Conservation (phyloP, 2,329 filamentous ascomycete genomes). For the Ascocoryne sarcoides region DNA sequence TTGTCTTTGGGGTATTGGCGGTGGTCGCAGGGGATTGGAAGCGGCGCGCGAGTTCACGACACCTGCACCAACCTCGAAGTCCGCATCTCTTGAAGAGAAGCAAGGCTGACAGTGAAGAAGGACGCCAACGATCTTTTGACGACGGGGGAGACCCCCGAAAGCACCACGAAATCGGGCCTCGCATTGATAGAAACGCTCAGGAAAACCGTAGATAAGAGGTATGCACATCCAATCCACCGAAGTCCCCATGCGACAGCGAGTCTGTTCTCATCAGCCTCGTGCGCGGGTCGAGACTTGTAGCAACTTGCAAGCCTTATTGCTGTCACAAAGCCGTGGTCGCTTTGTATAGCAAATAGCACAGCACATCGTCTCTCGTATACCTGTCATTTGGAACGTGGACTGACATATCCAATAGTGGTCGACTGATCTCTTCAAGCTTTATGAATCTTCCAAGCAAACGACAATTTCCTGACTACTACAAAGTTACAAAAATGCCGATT, state of each 20-base stretch:
- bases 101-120: conserved; percentile 26
- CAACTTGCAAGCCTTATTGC: conserved; percentile 6
- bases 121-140: conserved; percentile 18
- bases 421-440: conserved; percentile 66
- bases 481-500: conserved; percentile 67
- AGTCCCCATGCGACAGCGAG: conserved; percentile 6
- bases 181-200: conserved; percentile 68
- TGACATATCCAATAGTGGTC: conserved; percentile 44
- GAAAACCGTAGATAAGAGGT: conserved; percentile 75
- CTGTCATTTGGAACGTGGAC: no score
- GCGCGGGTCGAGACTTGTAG: conserved; percentile 3
- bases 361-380: neutral
- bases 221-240: conserved; percentile 28
- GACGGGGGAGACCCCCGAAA: conserved; percentile 50
- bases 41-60: conserved; percentile 15
- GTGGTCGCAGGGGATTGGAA: conserved; percentile 18
- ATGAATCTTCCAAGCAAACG: conserved; percentile 58
- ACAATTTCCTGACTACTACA: conserved; percentile 67
- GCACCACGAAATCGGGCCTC: conserved; percentile 62
- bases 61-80: conserved; percentile 12
- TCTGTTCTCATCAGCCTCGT: conserved; percentile 9
- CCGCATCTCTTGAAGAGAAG: conserved; percentile 10
- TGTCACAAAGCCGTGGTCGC: conserved; percentile 2
- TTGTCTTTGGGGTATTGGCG: conserved; percentile 12
- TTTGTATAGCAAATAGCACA: neutral